Conservation (phyloP, 2,329 filamentous ascomycete species). For the Fusarium sp. region DNA sequence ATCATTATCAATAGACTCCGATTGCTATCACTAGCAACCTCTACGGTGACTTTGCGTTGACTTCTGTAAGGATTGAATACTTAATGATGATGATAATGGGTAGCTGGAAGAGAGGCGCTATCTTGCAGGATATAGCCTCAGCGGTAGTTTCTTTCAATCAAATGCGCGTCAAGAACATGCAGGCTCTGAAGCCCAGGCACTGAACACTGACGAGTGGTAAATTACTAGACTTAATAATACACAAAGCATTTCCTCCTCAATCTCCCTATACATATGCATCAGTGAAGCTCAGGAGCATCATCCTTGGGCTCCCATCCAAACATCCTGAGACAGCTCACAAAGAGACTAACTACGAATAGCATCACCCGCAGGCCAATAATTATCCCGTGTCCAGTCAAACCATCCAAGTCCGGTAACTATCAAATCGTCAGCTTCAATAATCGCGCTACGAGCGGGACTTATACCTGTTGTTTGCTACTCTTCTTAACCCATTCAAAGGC, state of each 20-base stretch:
- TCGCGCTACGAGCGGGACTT: neutral
- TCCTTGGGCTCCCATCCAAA: neutral
- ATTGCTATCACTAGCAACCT: fast-evolving
- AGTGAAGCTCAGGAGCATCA: neutral
- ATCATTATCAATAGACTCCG: too few species aligned
- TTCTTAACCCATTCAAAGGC: neutral
- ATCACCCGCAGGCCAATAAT: neutral
- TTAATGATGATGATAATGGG: too few species aligned
- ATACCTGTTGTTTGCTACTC: neutral
- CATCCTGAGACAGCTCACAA: fast-evolving
- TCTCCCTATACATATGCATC: too few species aligned
- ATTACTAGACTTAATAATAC: too few species aligned
- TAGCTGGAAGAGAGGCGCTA: too few species aligned
- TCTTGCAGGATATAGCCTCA: too few species aligned
- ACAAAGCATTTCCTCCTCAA: too few species aligned
- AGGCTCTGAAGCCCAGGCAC: too few species aligned
- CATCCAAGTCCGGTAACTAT: neutral
- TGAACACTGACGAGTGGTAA: too few species aligned
- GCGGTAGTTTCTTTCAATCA: too few species aligned
- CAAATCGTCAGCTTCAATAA: fast-evolving
- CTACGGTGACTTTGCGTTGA: fast-evolving
- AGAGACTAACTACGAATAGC: fast-evolving
- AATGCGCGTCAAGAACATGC: too few species aligned
- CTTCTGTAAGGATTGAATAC: too few species aligned
- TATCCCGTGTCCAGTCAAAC: fast-evolving